Percentiles rank a stretch among this genome's conserved stretches.
These are phyloP conservation scores for Lactifluus pinguis DNA, from an alignment of 768 basidiomycete species.

Conservation along the genomic window DNA sequence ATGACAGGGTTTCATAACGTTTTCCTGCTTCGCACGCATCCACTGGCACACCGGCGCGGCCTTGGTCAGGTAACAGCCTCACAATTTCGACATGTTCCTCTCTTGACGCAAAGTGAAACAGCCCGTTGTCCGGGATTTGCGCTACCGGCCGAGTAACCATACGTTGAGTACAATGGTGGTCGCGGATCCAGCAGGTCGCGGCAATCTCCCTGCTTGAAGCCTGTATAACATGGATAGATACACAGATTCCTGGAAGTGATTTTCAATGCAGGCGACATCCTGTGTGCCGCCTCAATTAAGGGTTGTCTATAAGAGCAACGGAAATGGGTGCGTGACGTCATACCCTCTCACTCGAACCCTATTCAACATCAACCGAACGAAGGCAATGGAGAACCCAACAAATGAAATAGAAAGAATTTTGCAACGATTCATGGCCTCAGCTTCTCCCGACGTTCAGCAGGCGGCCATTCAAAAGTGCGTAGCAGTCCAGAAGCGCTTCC, in stretches of 20 bases:
- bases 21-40: too few relatives aligned
- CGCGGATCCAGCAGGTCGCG: not conserved
- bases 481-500: too few relatives aligned
- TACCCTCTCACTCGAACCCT: not conserved
- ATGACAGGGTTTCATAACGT: too few relatives aligned
- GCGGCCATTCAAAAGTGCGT: not conserved
- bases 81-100: too few relatives aligned
- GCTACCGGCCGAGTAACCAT: constrained; percentile 12
- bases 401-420: not conserved
- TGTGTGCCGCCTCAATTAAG: not conserved
- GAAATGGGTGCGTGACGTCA: not conserved
- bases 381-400: not conserved
- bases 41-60: too few relatives aligned
- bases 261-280: not conserved
- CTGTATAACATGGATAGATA: not conserved
- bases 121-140: too few relatives aligned
- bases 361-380: not conserved
- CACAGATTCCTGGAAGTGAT: not conserved
- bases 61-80: too few relatives aligned
- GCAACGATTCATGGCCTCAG: not conserved
- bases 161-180: constrained; percentile 18
- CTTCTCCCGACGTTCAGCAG: constrained; percentile 3
- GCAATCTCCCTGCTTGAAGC: not conserved
- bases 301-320: not conserved
- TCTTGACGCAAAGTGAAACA: too few relatives aligned